These are phyloP conservation scores for Purpureocillium lavendulum DNA, from an alignment of 2,329 filamentous ascomycete genomes.

Conservation along the genomic window DNA sequence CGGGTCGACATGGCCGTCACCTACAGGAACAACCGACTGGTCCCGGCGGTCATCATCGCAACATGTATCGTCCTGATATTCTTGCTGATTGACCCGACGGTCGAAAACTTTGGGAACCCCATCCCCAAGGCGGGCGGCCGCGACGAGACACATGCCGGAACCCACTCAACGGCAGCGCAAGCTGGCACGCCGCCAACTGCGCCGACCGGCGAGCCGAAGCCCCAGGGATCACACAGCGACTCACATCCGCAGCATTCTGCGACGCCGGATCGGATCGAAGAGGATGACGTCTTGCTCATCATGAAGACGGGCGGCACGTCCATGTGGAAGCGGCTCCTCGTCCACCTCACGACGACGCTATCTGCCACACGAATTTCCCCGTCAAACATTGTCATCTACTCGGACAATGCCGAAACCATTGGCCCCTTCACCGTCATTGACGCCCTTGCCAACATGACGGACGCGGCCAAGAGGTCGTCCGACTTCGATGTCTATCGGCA, in stretches of 20 bases:
- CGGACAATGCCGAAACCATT: slow-evolving; percentile 10
- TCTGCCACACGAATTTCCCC: slow-evolving; percentile 6
- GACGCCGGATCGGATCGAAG: slow-evolving; percentile 7
- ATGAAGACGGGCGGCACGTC: slow-evolving; percentile 16
- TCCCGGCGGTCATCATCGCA: slow-evolving; percentile 13
- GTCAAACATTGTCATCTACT: slow-evolving; percentile 14
- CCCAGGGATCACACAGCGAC: no score
- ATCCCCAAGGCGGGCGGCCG: no score
- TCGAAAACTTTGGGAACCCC: no score
- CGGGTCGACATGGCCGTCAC: slow-evolving; percentile 10
- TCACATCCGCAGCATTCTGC: not conserved
- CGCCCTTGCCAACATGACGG: slow-evolving; percentile 13
- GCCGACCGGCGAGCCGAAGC: no score
- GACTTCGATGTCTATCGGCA: slow-evolving; percentile 16
- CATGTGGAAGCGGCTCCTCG: slow-evolving; percentile 15
- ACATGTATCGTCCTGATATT: slow-evolving; percentile 10
- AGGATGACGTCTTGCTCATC: slow-evolving; percentile 14
- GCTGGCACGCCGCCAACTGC: no score
- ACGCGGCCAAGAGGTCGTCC: slow-evolving; percentile 5
- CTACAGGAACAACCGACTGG: slow-evolving; percentile 14
- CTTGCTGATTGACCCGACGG: slow-evolving; percentile 6
- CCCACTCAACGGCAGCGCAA: no score
- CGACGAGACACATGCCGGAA: no score
- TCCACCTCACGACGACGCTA: slow-evolving; percentile 13
- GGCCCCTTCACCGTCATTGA: slow-evolving; percentile 13